phyloP scores from a whole-genome alignment of 371 early-diverging fungal species.

The Mortierella polycephala region DNA sequence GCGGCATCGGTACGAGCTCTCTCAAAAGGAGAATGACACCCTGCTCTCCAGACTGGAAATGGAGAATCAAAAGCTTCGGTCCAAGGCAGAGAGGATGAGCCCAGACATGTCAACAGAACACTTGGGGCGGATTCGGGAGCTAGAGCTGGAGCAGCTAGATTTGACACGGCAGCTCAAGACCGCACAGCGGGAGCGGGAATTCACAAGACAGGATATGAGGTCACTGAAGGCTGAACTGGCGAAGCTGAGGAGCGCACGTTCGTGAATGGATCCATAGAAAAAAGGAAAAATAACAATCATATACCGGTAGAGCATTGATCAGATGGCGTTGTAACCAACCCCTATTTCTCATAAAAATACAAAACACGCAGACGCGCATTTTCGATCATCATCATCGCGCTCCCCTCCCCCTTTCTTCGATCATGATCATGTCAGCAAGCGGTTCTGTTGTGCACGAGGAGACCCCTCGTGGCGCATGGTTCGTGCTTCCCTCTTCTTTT shows the following conservation, averaged over 20 bases:
- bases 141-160: constrained; percentile 23
- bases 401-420: too few relatives aligned
- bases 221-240: constrained; percentile 29
- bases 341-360: too few relatives aligned
- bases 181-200: constrained; percentile 42
- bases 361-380: too few relatives aligned
- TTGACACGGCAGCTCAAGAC: constrained; percentile 35
- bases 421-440: too few relatives aligned
- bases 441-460: too few relatives aligned
- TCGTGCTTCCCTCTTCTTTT: neutral
- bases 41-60: constrained; percentile 35
- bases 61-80: constrained; percentile 32
- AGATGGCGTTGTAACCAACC: too few relatives aligned
- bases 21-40: constrained; percentile 40
- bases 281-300: too few relatives aligned
- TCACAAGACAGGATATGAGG: constrained; percentile 47
- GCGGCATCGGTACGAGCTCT: constrained; percentile 45
- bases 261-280: neutral
- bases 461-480: too few relatives aligned
- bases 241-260: constrained; percentile 14
- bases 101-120: constrained; percentile 38
- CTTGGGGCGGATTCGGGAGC: constrained; percentile 34
- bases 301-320: too few relatives aligned
- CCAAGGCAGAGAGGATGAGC: constrained; percentile 27
- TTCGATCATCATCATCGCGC: too few relatives aligned